A percentile compares a stretch with the other conserved stretches of the same genome.
Evolutionary conservation across 441 rosid species (phyloP).

Genomic region (Pelargonium cotyledonis): DNA sequence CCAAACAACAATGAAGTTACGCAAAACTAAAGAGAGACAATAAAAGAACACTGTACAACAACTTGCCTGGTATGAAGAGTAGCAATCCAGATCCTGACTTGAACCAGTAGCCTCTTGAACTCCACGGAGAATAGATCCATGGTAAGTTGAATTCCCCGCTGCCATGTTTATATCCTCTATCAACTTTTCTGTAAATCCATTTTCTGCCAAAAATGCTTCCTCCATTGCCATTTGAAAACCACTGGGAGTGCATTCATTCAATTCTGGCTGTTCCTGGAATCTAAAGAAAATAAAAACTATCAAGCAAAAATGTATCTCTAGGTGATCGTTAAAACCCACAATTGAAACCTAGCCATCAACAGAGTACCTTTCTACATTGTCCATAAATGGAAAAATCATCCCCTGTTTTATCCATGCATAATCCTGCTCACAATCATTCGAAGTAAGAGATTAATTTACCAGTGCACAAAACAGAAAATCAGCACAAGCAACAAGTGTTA

Average conservation of each 20-base stretch:
- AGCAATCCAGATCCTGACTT: conserved; percentile 58
- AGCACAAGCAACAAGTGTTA: neutral
- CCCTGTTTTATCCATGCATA: conserved; percentile 89
- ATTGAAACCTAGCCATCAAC: conserved; percentile 9
- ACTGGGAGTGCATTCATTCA: conserved; percentile 47
- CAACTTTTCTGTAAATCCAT: conserved; percentile 86
- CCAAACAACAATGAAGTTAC: too few relatives aligned
- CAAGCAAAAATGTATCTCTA: conserved; percentile 21
- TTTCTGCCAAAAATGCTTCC: conserved; percentile 91
- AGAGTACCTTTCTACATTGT: conserved; percentile 71
- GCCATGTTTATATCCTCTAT: conserved; percentile 76
- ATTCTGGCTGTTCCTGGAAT: conserved; percentile 75
- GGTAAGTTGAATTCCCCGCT: conserved; percentile 61
- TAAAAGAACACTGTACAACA: conserved; percentile 10
- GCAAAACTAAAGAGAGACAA: neutral
- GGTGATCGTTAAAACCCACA: conserved; percentile 1
- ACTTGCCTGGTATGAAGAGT: conserved; percentile 54
- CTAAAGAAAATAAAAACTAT: conserved; percentile 31
- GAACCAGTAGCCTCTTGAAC: conserved; percentile 77
- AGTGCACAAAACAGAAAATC: conserved; percentile 8
- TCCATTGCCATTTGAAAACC: conserved; percentile 78
- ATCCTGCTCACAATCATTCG: conserved; percentile 52
- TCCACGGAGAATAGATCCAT: conserved; percentile 60
- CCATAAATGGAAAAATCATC: conserved; percentile 85
- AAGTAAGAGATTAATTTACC: conserved; percentile 25